Evolutionary conservation across 1,284 basidiomycete species (phyloP), one percentile per base, ranked within the genome.

Genomic region (Microbotryum violaceum): DNA sequence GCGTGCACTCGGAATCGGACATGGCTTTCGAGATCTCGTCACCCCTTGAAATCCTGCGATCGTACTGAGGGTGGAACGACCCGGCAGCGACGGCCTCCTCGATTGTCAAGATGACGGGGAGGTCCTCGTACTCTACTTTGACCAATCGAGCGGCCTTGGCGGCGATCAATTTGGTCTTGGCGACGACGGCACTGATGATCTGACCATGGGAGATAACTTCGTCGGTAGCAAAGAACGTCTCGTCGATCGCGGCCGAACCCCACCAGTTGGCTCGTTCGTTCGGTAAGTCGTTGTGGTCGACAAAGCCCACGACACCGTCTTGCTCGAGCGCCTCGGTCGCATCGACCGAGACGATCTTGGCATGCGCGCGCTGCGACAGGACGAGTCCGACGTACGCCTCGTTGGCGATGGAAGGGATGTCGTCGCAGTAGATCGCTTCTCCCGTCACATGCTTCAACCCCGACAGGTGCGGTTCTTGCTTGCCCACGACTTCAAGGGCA

Each of bases 391-490:
- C 74, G 56, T 73, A 70, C 33, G 72, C 67, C 66, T 77, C 75
- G 60, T 74, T 70, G 49, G 64, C 65, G 25, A 67, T 67, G 1
- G 66, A 64, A 4, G 74, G 73, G 60, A 75, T 69, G 59, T 77
- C 75, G 59, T 77, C 75, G 44, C 74, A 65, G 62, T 74, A 77
- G 14, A 73, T 61, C 0, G 75, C 75, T 49, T 75, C 74, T 25
- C 75, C 75, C 5, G 75, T 75, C 7, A 70, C 68, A 58, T 77
- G 75, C 67, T 76, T 75, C 56, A 76, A 66, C 0, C 72, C 74
- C 4, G 74, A 73, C 6, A 71, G 63, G 58, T 76, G 75, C 18
- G 73, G 73, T 1, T 73, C 58, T 46, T 71, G 68, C 48, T 70
- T 65, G 10, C 75, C 75, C 33, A 69, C 67, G 23, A 67, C 57